These are phyloP conservation scores for Veloboletus limbatus DNA, from an alignment of 1,284 basidiomycete species.

Conservation along the genomic window DNA sequence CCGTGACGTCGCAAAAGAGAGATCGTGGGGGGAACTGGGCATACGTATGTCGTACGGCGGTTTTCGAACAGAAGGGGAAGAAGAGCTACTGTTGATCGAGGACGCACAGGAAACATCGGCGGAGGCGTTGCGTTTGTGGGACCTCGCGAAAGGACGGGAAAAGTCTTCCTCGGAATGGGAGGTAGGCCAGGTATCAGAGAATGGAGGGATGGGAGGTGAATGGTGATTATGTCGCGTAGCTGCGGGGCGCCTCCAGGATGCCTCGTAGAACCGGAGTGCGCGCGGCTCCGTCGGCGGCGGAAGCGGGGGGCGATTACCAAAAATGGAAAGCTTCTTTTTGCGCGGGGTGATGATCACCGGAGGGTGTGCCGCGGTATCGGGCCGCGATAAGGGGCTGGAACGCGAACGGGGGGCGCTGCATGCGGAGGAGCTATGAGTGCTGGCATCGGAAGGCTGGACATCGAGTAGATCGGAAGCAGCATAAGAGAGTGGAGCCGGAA, in stretches of 20 bases:
- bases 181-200: constrained; percentile 16
- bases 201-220: constrained; percentile 11
- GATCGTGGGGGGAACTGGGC: constrained; percentile 53
- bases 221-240: neutral
- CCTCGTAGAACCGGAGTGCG: constrained; percentile 50
- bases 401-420: constrained; percentile 40
- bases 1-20: constrained; percentile 56
- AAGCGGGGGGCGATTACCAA: constrained; percentile 11
- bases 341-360: constrained; percentile 16
- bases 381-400: constrained; percentile 27
- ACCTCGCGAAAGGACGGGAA: constrained; percentile 31
- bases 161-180: constrained; percentile 40
- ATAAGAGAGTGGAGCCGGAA: constrained; percentile 49
- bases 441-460: constrained; percentile 7
- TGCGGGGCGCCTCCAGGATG: constrained; percentile 47
- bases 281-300: constrained; percentile 55
- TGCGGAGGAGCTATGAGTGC: constrained; percentile 6
- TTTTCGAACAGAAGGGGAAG: constrained; percentile 25
- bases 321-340: constrained; percentile 26
- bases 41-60: constrained; percentile 8
- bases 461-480: constrained; percentile 19
- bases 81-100: constrained; percentile 38
- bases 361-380: constrained; percentile 10
- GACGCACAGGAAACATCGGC: constrained; percentile 45
- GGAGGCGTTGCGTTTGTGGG: constrained; percentile 40